Base-by-base conservation (phyloP, 176 grass and related monocot species). In the Melocanna baccifera region DNA sequence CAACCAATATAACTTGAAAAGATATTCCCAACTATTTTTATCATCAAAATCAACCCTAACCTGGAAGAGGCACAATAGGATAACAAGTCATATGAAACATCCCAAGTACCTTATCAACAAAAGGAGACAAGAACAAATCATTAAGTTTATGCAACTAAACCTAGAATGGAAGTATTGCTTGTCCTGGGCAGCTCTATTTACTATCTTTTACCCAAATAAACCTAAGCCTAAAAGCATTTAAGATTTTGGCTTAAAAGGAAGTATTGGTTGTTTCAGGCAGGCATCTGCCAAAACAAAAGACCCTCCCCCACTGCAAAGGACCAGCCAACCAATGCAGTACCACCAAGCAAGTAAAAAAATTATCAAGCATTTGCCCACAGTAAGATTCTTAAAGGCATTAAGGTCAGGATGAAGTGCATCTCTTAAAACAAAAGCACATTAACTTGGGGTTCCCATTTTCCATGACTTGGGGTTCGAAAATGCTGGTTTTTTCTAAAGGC, bases 1-100 rank as follows among this genome's bases (percentile, higher is more conserved):
- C 57, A 99, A 91, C 97, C 97, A 99, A 84, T 99, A 99, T 71
- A 96, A 79, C 81, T 99, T 99, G 86, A 99, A 99, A 65, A 99
- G 91, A 81, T 99, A 99, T 86, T 99, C 93, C 97, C 97, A 99
- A 79, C 90, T 99, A 89, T 85, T 92, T 86, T 91, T 84, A 72
- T 99, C 97, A 79, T 99, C 91, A 84, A 99, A 99, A 86, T 99
- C 97, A 84, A 99, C 90, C 19, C 36, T 86, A 87, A 82, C 88
- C 97, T 99, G 86, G 40, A 72, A 81, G 41, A 43, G 22, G 50
- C 2, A 34, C 40, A 70, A 63, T 23, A 76, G 6, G 26, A 55
- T 80, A 70, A 63, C 30, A 52, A 69, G 52, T 77, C 64, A 71
- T 71, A 88, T 29, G 65, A 77, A 47, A 61, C 3, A 22, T 50